Evolutionary conservation across 352 stramenopile genomes (phyloP).

Genomic region (Blastocystis sp.): DNA sequence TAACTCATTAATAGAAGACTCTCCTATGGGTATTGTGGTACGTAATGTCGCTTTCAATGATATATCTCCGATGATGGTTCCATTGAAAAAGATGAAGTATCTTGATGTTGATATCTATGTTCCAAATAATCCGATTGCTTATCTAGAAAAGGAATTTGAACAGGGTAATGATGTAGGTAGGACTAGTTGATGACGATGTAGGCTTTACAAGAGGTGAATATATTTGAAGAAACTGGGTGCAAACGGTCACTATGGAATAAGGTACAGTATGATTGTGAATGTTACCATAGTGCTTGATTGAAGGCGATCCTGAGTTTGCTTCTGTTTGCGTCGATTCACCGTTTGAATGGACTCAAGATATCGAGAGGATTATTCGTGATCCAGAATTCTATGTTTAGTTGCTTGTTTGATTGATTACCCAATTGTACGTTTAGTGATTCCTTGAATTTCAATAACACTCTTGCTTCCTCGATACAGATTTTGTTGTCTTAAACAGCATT

Average conservation of each 20-base stretch:
- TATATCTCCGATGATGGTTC: neutral
- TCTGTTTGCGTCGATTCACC: slow-evolving; percentile 14
- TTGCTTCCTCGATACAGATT: neutral
- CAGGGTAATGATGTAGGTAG: slow-evolving; percentile 7
- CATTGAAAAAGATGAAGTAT: slow-evolving; percentile 52
- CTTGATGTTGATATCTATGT: slow-evolving; percentile 24
- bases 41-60: neutral
- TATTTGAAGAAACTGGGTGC: slow-evolving; percentile 29
- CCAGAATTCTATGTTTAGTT: neutral
- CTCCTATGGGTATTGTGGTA: slow-evolving; percentile 19
- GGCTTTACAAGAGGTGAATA: slow-evolving; percentile 27
- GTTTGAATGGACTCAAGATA: slow-evolving; percentile 24
- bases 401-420: neutral
- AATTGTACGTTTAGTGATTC: neutral
- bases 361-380: neutral
- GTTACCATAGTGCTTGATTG: slow-evolving; percentile 11
- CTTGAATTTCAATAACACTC: neutral
- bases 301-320: neutral
- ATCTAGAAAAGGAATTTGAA: slow-evolving; percentile 47
- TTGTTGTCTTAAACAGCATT: neutral
- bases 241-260: neutral
- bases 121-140: slow-evolving; percentile 47
- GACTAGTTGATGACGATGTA: neutral
- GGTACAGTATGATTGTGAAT: neutral
- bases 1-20: neutral